Evolutionary conservation across 768 basidiomycete species (phyloP).

Genomic region (Sarcomyxa edulis): DNA sequence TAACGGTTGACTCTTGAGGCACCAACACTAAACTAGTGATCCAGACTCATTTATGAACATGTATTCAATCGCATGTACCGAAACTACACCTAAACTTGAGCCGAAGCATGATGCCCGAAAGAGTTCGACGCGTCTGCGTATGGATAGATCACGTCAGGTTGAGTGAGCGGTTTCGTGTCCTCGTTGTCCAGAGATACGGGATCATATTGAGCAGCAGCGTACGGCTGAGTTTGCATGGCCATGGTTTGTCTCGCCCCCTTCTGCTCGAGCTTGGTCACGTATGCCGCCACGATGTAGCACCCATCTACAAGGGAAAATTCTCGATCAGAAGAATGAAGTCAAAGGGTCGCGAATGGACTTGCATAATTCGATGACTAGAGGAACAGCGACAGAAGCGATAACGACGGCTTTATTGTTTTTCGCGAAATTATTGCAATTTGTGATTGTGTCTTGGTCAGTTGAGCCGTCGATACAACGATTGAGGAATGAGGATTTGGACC

Average conservation of each 20-base stretch:
- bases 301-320: conserved; percentile 23
- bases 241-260: conserved; percentile 17
- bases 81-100: background rate
- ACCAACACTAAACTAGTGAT: too few species aligned
- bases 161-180: conserved; percentile 21
- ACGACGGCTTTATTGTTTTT: conserved; percentile 19
- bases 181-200: too few species aligned
- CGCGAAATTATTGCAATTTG: conserved; percentile 23
- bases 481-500: conserved; percentile 16
- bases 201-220: too few species aligned
- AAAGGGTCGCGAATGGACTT: conserved; percentile 16
- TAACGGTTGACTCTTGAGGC: too few species aligned
- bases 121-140: conserved; percentile 25
- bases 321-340: conserved; percentile 2
- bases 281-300: conserved; percentile 30
- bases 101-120: conserved; percentile 16
- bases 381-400: conserved; percentile 27
- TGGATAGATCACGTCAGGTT: conserved; percentile 22
- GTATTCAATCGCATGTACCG: too few species aligned
- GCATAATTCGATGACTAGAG: conserved; percentile 34
- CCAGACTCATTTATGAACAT: too few species aligned
- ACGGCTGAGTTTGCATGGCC: conserved; percentile 21
- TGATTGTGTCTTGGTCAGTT: conserved; percentile 17
- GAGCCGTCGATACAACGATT: conserved; percentile 24
- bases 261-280: conserved; percentile 27